Evolutionary conservation across 768 basidiomycete genomes (phyloP).

Genomic region (Rhodotorula babjevae): DNA sequence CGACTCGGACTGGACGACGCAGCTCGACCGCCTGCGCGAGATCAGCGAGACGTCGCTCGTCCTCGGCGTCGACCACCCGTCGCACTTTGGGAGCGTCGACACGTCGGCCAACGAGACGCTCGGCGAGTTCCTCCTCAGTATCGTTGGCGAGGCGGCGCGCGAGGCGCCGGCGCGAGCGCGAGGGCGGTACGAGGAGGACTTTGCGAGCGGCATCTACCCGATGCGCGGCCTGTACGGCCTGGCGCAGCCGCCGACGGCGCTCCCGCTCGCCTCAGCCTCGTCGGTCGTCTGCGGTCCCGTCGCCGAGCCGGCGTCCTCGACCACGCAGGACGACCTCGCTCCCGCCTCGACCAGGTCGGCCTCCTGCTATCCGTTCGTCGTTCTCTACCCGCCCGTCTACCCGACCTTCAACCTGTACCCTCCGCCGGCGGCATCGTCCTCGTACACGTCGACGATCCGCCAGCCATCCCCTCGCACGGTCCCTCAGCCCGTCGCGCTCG

Average conservation of each 20-base stretch:
- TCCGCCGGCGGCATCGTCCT: not conserved
- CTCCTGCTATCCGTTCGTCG: not conserved
- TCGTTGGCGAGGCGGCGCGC: not conserved
- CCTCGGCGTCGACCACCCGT: constrained; percentile 6
- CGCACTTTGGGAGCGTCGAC: not conserved
- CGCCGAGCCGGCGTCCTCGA: too few species aligned
- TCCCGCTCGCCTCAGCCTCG: not conserved
- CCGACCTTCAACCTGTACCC: constrained; percentile 17
- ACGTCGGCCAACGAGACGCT: not conserved
- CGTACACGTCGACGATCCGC: not conserved
- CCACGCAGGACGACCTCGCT: not conserved
- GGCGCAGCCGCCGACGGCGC: not conserved
- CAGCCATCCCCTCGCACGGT: too few species aligned
- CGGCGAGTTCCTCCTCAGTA: not conserved
- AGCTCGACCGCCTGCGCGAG: constrained; percentile 20
- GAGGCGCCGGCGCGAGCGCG: too few species aligned
- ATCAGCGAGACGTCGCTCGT: constrained; percentile 6
- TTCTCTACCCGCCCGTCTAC: constrained; percentile 10
- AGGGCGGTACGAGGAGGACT: not conserved
- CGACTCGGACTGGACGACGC: constrained; percentile 18
- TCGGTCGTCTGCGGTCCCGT: accelerated
- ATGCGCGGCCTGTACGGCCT: not conserved
- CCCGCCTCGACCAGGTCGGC: not conserved
- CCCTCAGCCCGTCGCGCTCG: too few species aligned
- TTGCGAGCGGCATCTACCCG: not conserved